Evolutionary conservation across 306 rosid species (phyloP), one percentile per base, ranked within the genome.

Genomic region (Corylus heterophylla): DNA sequence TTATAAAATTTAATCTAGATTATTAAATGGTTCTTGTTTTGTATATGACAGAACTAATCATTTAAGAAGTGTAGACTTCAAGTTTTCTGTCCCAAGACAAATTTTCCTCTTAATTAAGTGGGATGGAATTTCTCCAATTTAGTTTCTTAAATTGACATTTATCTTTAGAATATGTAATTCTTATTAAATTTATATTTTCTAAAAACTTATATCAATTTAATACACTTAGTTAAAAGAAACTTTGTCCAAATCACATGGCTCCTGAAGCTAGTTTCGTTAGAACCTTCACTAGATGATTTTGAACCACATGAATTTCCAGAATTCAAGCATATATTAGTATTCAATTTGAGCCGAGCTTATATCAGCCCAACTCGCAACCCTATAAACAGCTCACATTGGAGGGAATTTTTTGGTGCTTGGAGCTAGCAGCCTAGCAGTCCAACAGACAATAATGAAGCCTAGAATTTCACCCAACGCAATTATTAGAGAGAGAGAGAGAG

Each of bases 401-500:
- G 25, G 66, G 45, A 42, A 42, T 5, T 27, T 66, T 85, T 83
- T 74, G 12, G 85, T 83, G 79, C 68, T 86, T 78, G 71, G 73
- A 75, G 81, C 77, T 79, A 64, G 29, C 76, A 70, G 29, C 56
- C 63, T 5, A 71, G 35, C 20, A 76, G 4, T 67, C 71, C 71
- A 76, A 20, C 35, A 73, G 37, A 61, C 74, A 82, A 81, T 82
- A 9, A 81, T 84, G 78, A 75, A 82, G 74, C 81, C 61, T 73
- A 79, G 73, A 86, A 44, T 48, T 74, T 22, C 48, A 56, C 27
- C 49, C 29, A 50, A 73, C 49, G 80, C 81, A 88, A 84, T 83
- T 61, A 88, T 84, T 76, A 47, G 86, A 82, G 85, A 78, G 81
- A 82, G 79, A 78, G 74, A 68, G 83, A 49, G 5, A 74, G 56